Evolutionary conservation across 345 rosid genomes (phyloP).

Genomic region (Hibiscus trionum): DNA sequence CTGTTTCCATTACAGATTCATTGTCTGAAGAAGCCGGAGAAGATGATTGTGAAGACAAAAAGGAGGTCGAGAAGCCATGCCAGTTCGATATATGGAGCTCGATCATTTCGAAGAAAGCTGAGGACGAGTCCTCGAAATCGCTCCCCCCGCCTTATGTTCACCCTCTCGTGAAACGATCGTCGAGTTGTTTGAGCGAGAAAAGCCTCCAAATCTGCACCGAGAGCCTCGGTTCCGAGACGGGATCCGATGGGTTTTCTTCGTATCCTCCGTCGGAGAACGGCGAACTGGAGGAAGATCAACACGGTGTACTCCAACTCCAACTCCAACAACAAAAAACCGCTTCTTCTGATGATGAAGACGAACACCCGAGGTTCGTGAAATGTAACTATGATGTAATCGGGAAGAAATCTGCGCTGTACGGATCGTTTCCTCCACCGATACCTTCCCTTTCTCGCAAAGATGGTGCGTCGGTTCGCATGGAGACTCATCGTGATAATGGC

Average conservation of each 20-base stretch:
- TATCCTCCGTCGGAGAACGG: slow-evolving; percentile 48
- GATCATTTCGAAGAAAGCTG: slow-evolving; percentile 38
- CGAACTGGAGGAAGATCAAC: slow-evolving; percentile 26
- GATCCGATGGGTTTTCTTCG: slow-evolving; percentile 74
- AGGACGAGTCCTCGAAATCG: slow-evolving; percentile 25
- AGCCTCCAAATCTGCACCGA: slow-evolving; percentile 93
- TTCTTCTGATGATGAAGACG: slow-evolving; percentile 18
- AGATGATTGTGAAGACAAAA: slow-evolving; percentile 13
- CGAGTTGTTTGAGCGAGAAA: slow-evolving; percentile 56
- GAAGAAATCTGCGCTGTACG: slow-evolving; percentile 22
- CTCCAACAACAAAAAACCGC: slow-evolving; percentile 4
- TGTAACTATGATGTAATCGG: slow-evolving; percentile 6
- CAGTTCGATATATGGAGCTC: slow-evolving; percentile 61
- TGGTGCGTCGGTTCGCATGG: slow-evolving; percentile 56
- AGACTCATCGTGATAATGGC: slow-evolving; percentile 73
- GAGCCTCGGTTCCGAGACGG: slow-evolving; percentile 97
- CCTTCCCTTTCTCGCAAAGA: slow-evolving; percentile 38
- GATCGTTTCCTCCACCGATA: slow-evolving; percentile 82
- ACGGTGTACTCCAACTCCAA: background rate
- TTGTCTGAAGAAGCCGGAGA: slow-evolving; percentile 3
- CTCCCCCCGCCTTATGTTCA: slow-evolving; percentile 61
- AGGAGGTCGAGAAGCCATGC: slow-evolving; percentile 21
- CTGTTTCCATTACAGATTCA: slow-evolving; percentile 65
- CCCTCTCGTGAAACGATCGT: slow-evolving; percentile 49
- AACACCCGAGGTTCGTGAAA: slow-evolving; percentile 6